Evolutionary conservation across 768 basidiomycete species (phyloP), one percentile per base, ranked within the genome.

Genomic region (Amanita phalloides): DNA sequence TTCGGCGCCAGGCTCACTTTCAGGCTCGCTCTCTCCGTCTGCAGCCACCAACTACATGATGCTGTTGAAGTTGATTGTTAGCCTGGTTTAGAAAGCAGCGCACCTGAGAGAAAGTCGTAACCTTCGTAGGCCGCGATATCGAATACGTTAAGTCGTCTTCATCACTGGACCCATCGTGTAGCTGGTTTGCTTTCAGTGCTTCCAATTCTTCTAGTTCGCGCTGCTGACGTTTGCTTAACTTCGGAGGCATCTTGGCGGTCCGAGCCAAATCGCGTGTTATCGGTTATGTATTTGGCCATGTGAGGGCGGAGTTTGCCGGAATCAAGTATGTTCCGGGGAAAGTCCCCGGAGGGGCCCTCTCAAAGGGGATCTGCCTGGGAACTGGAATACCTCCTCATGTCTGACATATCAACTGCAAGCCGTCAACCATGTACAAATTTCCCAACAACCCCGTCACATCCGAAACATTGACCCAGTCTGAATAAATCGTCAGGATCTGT

Each of bases 191-290:
- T 57, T 68, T 68, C 36, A 84, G 72, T 1, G 78, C 75, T 33
- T 79, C 73, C 1, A 94, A 77, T 56, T 94, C 89, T 54, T 92
- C 89, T 21, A 82, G 74, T 60, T 91, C 89, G 43, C 91, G 71
- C 60, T 93, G 88, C 64, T 92, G 90, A 45, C 92, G 76, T 67
- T 90, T 94, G 67, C 80, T 93, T 36, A 85, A 67, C 55, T 86
- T 74, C 20, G 85, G 80, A 52, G 85, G 73, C 86, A 87, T 45
- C 33, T n/a, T 23, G n/a, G 21, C 20, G n/a, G 21, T 11, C 9
- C 10, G 9, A 30, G 28, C 6, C 28, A 28, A 28, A 32, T 32
- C 30, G 30, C 32, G 32, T 32, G 32, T 32, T 32, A 32, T 32
- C 30, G 8, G 26, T 28, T 28, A 28, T 28, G 6, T 28, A 28